phyloP scores from a whole-genome alignment of 306 rosid species.

The Hippophae rhamnoides region DNA sequence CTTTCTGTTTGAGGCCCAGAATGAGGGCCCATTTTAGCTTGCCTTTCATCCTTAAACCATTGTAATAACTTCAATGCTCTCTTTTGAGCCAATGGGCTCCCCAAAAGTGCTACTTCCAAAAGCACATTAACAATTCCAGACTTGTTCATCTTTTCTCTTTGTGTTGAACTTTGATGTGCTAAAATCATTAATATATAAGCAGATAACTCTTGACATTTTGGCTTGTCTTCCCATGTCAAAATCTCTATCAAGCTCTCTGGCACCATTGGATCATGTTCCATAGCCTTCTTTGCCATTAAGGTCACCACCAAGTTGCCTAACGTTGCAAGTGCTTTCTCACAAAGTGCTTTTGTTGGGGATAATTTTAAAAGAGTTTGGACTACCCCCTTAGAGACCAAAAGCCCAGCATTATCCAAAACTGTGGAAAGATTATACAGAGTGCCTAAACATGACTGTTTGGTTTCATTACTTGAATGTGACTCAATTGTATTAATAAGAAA shows the following conservation, averaged over 20 bases:
- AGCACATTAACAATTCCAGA: conserved; percentile 66
- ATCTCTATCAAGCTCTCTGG: conserved; percentile 58
- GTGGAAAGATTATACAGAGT: conserved; percentile 63
- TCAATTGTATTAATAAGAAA: conserved; percentile 34
- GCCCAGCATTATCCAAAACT: conserved; percentile 49
- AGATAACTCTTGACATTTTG: conserved; percentile 72
- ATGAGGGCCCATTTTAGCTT: conserved; percentile 67
- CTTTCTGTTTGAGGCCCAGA: conserved; percentile 89
- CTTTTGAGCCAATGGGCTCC: conserved; percentile 74
- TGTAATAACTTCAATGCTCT: conserved; percentile 76
- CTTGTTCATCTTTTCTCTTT: conserved; percentile 58
- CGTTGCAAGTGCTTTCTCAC: conserved; percentile 73
- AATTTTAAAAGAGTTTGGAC: conserved; percentile 46
- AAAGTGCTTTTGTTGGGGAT: conserved; percentile 30
- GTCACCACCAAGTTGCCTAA: conserved; percentile 77
- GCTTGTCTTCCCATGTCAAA: conserved; percentile 79
- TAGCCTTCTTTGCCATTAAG: conserved; percentile 64
- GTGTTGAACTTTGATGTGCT: conserved; percentile 79
- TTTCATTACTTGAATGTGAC: conserved; percentile 34
- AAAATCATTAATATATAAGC: conserved; percentile 78
- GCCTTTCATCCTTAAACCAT: conserved; percentile 84
- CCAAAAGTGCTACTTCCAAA: conserved; percentile 70
- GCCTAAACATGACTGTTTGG: conserved; percentile 48
- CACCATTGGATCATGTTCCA: conserved; percentile 51
- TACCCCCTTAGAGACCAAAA: conserved; percentile 48